phyloP scores from a whole-genome alignment of 345 rosid genomes.

The Orychophragmus violaceus region DNA sequence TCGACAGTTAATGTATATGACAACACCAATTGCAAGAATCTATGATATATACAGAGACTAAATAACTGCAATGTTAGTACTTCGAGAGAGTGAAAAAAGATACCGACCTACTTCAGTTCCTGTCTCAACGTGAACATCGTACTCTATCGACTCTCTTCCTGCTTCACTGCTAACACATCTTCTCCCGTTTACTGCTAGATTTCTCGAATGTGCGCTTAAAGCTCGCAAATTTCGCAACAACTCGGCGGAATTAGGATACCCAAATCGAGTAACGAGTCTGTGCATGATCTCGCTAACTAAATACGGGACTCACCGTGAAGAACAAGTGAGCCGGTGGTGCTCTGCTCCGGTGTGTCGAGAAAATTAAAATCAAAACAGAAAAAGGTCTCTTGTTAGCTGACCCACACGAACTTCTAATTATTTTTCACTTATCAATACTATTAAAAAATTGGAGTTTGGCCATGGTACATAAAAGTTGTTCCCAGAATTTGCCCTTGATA shows the following conservation, averaged over 20 bases:
- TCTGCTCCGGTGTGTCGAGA: constrained; percentile 1
- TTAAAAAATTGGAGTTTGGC: too few relatives aligned
- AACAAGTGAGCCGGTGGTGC: not conserved
- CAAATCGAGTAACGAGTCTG: constrained; percentile 13
- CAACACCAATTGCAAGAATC: not conserved
- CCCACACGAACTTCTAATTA: too few relatives aligned
- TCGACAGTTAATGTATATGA: not conserved
- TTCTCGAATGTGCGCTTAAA: constrained; percentile 25
- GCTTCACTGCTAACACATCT: constrained; percentile 46
- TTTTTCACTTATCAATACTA: too few relatives aligned
- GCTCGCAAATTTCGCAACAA: constrained; percentile 17
- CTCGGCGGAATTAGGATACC: constrained; percentile 10
- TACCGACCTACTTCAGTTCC: constrained; percentile 75
- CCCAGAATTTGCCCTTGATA: too few relatives aligned
- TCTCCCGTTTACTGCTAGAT: not conserved
- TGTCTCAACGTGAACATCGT: constrained; percentile 87
- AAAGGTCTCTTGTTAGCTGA: not conserved
- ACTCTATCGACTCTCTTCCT: constrained; percentile 57
- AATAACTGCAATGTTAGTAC: not conserved
- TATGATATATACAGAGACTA: not conserved
- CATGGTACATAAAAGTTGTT: too few relatives aligned
- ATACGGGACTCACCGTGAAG: not conserved
- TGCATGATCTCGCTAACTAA: constrained; percentile 33
- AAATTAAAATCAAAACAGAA: not conserved
- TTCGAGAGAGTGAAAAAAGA: not conserved